A percentile compares a stretch with the other conserved stretches of the same genome.
These are phyloP conservation scores for Colletotrichum cuscutae DNA, from an alignment of 2,329 filamentous ascomycete species.

Conservation along the genomic window DNA sequence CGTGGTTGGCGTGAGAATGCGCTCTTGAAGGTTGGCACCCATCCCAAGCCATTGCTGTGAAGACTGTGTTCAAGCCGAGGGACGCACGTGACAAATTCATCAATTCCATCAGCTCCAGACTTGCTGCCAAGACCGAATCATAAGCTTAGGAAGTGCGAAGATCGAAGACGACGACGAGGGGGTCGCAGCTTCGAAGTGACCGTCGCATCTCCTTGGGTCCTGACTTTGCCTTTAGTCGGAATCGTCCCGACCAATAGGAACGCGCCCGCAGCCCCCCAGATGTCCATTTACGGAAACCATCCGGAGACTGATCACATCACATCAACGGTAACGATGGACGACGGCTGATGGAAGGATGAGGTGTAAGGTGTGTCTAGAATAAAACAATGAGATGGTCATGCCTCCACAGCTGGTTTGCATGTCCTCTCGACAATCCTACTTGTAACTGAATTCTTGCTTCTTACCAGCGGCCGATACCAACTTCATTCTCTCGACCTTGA, in stretches of 20 bases:
- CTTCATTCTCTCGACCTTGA: background rate
- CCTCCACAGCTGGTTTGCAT: background rate
- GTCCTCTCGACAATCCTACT: background rate
- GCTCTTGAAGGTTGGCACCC: no score
- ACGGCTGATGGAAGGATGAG: background rate
- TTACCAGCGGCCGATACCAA: background rate
- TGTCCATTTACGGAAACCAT: background rate
- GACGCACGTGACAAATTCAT: no score
- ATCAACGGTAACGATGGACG: background rate
- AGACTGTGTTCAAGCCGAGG: no score
- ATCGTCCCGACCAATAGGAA: constrained; percentile 13
- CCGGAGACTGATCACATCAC: background rate
- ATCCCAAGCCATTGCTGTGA: no score
- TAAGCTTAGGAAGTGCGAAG: background rate
- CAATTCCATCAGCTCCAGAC: no score
- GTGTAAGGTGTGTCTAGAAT: background rate
- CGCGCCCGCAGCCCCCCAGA: background rate
- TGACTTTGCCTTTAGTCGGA: background rate
- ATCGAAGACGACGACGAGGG: background rate
- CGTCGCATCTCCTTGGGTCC: background rate
- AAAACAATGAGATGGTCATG: background rate
- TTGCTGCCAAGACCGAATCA: no score
- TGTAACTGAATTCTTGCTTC: background rate
- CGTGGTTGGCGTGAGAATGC: no score
- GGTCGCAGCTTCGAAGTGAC: background rate